A percentile compares a stretch with the other conserved stretches of the same genome.
phyloP scores from a whole-genome alignment of 345 rosid species.

The Eucalyptus sp. region DNA sequence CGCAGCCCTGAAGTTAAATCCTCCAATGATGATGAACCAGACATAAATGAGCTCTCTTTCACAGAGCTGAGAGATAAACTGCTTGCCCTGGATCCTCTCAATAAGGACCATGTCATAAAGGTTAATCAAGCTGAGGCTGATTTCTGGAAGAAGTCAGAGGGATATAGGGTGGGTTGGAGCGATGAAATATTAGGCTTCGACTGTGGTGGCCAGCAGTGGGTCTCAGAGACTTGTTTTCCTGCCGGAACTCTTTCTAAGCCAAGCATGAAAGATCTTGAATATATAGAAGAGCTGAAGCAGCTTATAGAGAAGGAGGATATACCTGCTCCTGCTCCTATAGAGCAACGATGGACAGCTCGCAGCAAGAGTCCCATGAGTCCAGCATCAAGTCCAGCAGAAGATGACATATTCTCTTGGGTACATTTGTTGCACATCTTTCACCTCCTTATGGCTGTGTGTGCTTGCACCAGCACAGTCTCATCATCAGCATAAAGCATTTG shows the following conservation, averaged over 20 bases:
- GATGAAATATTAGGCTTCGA: constrained; percentile 97
- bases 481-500: background rate
- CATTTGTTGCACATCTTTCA: background rate
- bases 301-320: constrained; percentile 71
- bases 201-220: constrained; percentile 99
- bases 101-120: constrained; percentile 60
- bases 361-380: constrained; percentile 88
- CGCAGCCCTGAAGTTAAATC: constrained; percentile 47
- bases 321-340: constrained; percentile 90
- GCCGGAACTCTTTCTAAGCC: constrained; percentile 86
- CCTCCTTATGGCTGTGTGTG: background rate
- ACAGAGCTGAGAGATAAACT: constrained; percentile 90
- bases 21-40: constrained; percentile 26
- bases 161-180: constrained; percentile 94
- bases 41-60: constrained; percentile 61
- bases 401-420: constrained; percentile 93
- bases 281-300: constrained; percentile 66
- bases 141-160: constrained; percentile 94
- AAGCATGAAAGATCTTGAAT: constrained; percentile 87
- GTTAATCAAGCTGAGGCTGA: constrained; percentile 91
- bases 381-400: constrained; percentile 64
- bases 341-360: constrained; percentile 91
- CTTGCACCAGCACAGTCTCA: background rate
- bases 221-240: constrained; percentile 92
- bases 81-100: constrained; percentile 90